These are phyloP conservation scores for Yarrowia porcina DNA, from an alignment of 805 yeast species.

Conservation along the genomic window DNA sequence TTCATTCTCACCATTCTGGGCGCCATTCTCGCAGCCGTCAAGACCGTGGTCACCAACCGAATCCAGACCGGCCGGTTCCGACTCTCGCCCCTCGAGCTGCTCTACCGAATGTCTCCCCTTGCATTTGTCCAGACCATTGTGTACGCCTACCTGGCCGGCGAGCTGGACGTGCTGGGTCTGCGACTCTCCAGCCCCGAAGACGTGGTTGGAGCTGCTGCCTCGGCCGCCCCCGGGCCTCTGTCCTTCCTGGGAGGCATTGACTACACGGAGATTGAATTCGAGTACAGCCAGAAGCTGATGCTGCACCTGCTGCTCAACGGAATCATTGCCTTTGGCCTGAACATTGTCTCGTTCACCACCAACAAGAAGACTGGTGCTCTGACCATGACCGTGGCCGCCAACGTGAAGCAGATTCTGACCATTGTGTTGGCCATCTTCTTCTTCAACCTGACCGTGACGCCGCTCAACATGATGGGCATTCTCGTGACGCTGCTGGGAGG, in stretches of 20 bases:
- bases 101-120: conserved; percentile 35
- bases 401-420: conserved; percentile 35
- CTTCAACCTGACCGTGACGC: conserved; percentile 34
- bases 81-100: conserved; percentile 33
- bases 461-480: conserved; percentile 34
- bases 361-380: conserved; percentile 36
- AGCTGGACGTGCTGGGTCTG: conserved; percentile 28
- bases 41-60: conserved; percentile 35
- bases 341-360: conserved; percentile 35
- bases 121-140: conserved; percentile 33
- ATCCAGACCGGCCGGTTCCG: conserved; percentile 35
- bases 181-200: conserved; percentile 25
- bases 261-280: conserved; percentile 27
- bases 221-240: not conserved
- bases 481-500: conserved; percentile 34
- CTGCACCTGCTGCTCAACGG: conserved; percentile 33
- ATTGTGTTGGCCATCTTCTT: conserved; percentile 34
- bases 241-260: conserved; percentile 26
- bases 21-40: conserved; percentile 34
- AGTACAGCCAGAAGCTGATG: conserved; percentile 29
- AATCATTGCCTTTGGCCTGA: conserved; percentile 34
- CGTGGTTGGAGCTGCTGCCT: not conserved
- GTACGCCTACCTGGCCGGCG: conserved; percentile 35
- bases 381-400: conserved; percentile 37
- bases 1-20: conserved; percentile 34